phyloP scores from a whole-genome alignment of 192 early-diverging fungal species.

The Phlyctochytrium bullatum region DNA sequence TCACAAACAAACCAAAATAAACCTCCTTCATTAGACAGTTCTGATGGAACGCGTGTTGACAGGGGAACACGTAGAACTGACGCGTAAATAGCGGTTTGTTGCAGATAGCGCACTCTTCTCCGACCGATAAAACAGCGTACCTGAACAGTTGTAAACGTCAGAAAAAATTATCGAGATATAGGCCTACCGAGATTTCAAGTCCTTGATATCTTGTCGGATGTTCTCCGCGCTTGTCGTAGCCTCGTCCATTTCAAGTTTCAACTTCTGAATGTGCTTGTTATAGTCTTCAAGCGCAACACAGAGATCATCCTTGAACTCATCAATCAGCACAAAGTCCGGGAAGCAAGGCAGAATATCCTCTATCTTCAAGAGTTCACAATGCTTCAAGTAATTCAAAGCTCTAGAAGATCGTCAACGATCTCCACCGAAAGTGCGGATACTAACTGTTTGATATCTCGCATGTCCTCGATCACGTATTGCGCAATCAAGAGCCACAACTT shows the following conservation, averaged over 20 bases:
- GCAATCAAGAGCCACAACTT: conserved; percentile 95
- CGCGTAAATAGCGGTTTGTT: conserved; percentile 72
- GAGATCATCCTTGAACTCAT: conserved; percentile 97
- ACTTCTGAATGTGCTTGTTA: conserved; percentile 81
- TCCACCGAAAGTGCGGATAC: not conserved
- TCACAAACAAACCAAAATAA: conserved; percentile 11
- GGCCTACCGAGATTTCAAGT: conserved; percentile 80
- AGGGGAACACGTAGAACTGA: conserved; percentile 94
- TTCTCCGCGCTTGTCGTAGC: conserved; percentile 87
- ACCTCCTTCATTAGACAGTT: conserved; percentile 83
- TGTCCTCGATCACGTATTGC: conserved; percentile 80
- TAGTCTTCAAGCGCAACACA: conserved; percentile 89
- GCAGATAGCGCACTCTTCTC: conserved; percentile 80
- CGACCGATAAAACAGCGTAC: conserved; percentile 63
- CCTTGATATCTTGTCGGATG: conserved; percentile 87
- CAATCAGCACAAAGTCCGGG: conserved; percentile 95
- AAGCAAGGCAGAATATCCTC: conserved; percentile 97
- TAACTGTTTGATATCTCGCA: conserved; percentile 79
- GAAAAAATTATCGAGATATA: too few relatives aligned
- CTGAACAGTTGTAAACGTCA: conserved; percentile 31
- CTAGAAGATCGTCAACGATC: conserved; percentile 33
- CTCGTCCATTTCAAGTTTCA: conserved; percentile 94
- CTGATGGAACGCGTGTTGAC: conserved; percentile 91
- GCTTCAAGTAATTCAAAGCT: conserved; percentile 78
- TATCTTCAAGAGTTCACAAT: conserved; percentile 82